Conservation (phyloP, 202 grass and related monocot genomes). For the Thinopyrum obtusiflorum region DNA sequence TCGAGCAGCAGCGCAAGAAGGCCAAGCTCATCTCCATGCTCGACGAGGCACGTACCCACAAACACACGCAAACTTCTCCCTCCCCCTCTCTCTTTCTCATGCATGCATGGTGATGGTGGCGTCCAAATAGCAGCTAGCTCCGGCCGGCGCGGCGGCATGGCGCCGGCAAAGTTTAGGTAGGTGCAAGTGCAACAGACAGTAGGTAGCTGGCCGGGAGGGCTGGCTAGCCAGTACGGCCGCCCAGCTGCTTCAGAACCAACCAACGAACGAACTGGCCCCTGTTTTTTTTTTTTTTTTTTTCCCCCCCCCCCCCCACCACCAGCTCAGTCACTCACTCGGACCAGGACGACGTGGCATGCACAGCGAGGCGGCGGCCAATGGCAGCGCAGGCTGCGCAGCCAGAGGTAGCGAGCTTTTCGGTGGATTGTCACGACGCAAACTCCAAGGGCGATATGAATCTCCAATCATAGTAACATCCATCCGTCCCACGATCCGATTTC, state of each 20-base stretch:
- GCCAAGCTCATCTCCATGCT: slow-evolving; percentile 98
- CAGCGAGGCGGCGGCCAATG: slow-evolving; percentile 41
- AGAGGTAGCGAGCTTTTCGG: background rate
- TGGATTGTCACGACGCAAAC: slow-evolving; percentile 38
- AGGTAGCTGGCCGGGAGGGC: background rate
- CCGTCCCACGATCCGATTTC: slow-evolving; percentile 31
- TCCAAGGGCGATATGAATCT: slow-evolving; percentile 58
- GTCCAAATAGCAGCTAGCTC: background rate
- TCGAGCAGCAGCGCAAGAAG: slow-evolving; percentile 98
- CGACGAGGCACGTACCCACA: slow-evolving; percentile 80
- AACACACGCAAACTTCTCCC: background rate
- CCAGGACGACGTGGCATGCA: slow-evolving; percentile 18
- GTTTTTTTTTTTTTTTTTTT: slow-evolving; percentile 31
- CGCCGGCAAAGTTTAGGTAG: slow-evolving; percentile 1
- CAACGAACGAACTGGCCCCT: background rate
- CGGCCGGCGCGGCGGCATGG: background rate
- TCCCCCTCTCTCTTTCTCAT: background rate
- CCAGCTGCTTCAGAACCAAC: background rate
- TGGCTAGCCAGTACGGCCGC: slow-evolving; percentile 12
- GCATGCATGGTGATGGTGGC: slow-evolving; percentile 28
- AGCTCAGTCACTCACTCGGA: background rate
- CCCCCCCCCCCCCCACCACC: too few relatives aligned
- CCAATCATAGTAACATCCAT: slow-evolving; percentile 60
- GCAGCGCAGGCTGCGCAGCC: slow-evolving; percentile 20
- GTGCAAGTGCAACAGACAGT: slow-evolving; percentile 32